These are phyloP conservation scores for Limnanthes douglasii DNA, from an alignment of 345 rosid species.

Conservation along the genomic window DNA sequence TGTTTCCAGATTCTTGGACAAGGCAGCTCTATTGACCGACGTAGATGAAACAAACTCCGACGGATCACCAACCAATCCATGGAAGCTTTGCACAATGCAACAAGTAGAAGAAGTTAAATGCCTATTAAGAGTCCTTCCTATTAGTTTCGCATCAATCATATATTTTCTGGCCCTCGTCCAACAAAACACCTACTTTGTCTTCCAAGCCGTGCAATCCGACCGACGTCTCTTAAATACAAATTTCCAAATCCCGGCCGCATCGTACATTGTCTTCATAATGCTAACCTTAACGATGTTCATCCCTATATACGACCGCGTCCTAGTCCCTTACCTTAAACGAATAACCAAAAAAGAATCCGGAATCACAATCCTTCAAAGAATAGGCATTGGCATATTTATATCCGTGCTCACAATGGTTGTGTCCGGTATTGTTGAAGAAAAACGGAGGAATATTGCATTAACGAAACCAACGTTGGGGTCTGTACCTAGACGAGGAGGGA, in stretches of 20 bases:
- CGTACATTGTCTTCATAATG: slow-evolving; percentile 9
- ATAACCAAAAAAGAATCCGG: slow-evolving; percentile 1
- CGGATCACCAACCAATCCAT: neutral
- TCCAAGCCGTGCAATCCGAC: slow-evolving; percentile 10
- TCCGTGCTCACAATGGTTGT: slow-evolving; percentile 3
- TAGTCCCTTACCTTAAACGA: slow-evolving; percentile 7
- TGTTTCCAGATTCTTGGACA: slow-evolving; percentile 4
- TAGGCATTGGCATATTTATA: slow-evolving; percentile 3
- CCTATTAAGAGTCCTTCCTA: slow-evolving; percentile 3
- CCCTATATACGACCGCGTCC: slow-evolving; percentile 11
- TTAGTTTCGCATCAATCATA: slow-evolving; percentile 4
- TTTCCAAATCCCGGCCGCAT: slow-evolving; percentile 7
- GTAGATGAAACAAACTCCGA: slow-evolving; percentile 1
- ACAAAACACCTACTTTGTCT: slow-evolving; percentile 9
- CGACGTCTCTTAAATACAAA: neutral
- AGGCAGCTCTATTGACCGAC: slow-evolving; percentile 1
- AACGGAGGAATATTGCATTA: slow-evolving; percentile 5
- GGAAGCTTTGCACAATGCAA: no score
- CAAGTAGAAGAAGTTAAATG: neutral
- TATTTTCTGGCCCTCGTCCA: slow-evolving; percentile 1
- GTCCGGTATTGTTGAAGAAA: slow-evolving; percentile 5
- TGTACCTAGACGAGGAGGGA: slow-evolving; percentile 4
- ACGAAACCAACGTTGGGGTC: slow-evolving; percentile 5
- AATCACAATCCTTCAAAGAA: slow-evolving; percentile 6
- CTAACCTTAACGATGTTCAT: slow-evolving; percentile 14